Evolutionary conservation across 345 rosid genomes (phyloP).

Genomic region (Lumnitzera littorea): DNA sequence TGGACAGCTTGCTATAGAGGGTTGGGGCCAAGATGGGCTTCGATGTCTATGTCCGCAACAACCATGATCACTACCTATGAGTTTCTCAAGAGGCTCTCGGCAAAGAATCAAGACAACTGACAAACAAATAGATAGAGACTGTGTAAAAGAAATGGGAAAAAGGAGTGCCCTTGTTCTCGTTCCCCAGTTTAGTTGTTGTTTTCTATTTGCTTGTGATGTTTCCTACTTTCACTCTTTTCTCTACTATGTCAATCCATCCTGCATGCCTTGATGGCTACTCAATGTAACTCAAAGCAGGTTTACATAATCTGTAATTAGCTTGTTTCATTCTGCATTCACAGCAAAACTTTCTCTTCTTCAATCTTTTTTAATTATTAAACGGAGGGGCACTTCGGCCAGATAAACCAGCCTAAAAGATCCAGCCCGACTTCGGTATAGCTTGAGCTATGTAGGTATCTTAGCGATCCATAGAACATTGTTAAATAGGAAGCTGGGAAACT

Average conservation of each 20-base stretch:
- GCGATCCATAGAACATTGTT: too few species aligned
- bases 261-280: not conserved
- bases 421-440: too few species aligned
- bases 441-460: too few species aligned
- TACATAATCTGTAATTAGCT: not conserved
- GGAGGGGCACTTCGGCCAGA: too few species aligned
- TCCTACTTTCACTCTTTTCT: not conserved
- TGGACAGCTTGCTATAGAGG: slow-evolving; percentile 94
- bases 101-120: slow-evolving; percentile 55
- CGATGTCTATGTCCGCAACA: slow-evolving; percentile 92
- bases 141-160: not conserved
- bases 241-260: not conserved
- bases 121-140: not conserved
- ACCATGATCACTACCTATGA: slow-evolving; percentile 97
- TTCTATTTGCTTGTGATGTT: slow-evolving; percentile 1
- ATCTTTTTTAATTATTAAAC: too few species aligned
- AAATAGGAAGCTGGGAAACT: too few species aligned
- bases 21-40: slow-evolving; percentile 86
- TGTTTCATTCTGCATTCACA: too few species aligned
- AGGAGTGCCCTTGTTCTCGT: not conserved
- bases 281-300: not conserved
- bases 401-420: too few species aligned
- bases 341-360: too few species aligned
- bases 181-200: not conserved
- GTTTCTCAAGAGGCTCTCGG: slow-evolving; percentile 80